Evolutionary conservation across 2,329 filamentous ascomycete species (phyloP), one percentile per base, ranked within the genome.

Genomic region (Pseudonectria foliicola): DNA sequence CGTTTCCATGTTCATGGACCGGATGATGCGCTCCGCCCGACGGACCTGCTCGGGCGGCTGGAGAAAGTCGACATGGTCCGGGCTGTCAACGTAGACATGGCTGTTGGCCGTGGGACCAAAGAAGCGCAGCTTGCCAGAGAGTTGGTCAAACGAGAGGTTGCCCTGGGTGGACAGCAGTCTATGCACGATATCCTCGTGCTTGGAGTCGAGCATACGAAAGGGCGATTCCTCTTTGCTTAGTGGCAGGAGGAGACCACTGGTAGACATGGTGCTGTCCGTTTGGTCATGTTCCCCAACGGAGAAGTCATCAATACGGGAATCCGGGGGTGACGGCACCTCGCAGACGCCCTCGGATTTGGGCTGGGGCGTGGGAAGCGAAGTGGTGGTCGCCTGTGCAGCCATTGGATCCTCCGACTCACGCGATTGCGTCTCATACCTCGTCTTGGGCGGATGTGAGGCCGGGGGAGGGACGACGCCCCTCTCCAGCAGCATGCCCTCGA

Each of bases 71-170:
- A 57, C 50, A n/a, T 56, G 55, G 29, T 53, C 50, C 2, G 56
- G 47, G 2, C 60, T 50, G 23, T 62, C 60, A 4, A 67, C 67
- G 40, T 71, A 67, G 2, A 73, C 66, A 34, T 73, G 70, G 37
- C 63, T 67, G 50, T 72, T 73, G 31, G 69, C 70, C 4, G 70
- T 73, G 2, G 68, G 68, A 2, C 70, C 70, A 37, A 72, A 74
- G 54, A 71, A 74, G 15, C 69, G 62, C 6, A 70, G 48, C n/a
- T 66, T 57, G 4, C 68, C 69, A 13, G 63, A 68, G 2, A 71
- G 53, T 40, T 70, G 69, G 40, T 74, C 70, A 37, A 73, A 70
- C 12, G 65, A 66, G 8, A 73, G 56, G 48, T 68, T 70, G 6
- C 68, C 69, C 25, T 65, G 61, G 4, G 68, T 68, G 1, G 66